Evolutionary conservation across 345 rosid species (phyloP), one percentile per base, ranked within the genome.

Genomic region (Ceriops decandra): DNA sequence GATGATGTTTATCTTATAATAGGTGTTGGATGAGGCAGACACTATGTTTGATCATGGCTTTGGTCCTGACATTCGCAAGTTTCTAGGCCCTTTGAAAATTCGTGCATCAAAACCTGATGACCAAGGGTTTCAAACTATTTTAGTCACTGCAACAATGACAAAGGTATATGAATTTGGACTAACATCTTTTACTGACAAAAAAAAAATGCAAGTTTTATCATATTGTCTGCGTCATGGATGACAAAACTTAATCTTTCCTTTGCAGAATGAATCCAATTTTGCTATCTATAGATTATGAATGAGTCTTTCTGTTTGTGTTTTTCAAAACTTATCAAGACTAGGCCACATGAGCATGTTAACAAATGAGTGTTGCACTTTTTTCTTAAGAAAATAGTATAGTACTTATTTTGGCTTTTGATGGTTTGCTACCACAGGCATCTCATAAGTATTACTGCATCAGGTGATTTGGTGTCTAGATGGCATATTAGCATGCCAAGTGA

Each of bases 11-110:
- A 9, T 66, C 57, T 68, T 54, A 77, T 79, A 52, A 49, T 84
- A 93, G 97, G 98, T 89, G 63, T 80, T 91, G 76, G 98, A 93
- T 83, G 98, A 93, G 82, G 98, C 98, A 52, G 98, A 93, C 81
- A 91, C 98, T 52, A 93, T 93, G 98, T 93, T 93, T 71, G 98
- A 91, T 79, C 96, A 83, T 74, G 96, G 97, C 49, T 93, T 93
- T 77, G 98, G 97, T 73, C 96, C 98, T 27, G 98, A 93, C 57
- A 93, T 93, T 72, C 89, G 84, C 33, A 93, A 93, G 73, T 91
- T 93, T 78, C 85, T 91, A 46, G 91, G 79, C 61, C 98, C 98
- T 28, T 69, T 91, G 52, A 93, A 93, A 72, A 80, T 83, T 31
- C 95, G 97, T 64, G 84, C 90, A 6, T 69, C 84, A 64, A 88